Evolutionary conservation across 2,329 filamentous ascomycete species (phyloP).

Genomic region (Fusarium hainanense): DNA sequence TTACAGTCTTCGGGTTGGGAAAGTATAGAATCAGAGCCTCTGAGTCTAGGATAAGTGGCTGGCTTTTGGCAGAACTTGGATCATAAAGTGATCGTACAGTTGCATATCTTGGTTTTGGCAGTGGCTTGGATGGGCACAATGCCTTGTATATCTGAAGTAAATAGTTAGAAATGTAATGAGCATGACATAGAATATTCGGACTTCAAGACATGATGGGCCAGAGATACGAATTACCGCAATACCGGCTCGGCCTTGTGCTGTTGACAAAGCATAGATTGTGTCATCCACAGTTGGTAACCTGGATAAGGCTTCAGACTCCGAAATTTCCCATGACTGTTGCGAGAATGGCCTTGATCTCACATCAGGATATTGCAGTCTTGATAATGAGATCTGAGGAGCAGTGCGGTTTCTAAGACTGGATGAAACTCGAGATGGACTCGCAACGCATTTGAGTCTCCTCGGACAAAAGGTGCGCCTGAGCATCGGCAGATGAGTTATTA

Average conservation of each 20-base stretch:
- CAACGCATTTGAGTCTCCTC: constrained; percentile 33
- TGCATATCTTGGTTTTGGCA: constrained; percentile 67
- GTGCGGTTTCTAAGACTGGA: not conserved
- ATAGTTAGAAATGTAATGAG: constrained; percentile 5
- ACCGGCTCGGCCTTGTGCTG: constrained; percentile 84
- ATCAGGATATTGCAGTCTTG: not conserved
- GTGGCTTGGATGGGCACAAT: constrained; percentile 60
- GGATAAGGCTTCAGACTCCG: constrained; percentile 3
- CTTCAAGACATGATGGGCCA: constrained; percentile 77
- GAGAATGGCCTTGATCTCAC: constrained; percentile 16
- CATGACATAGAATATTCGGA: constrained; percentile 51
- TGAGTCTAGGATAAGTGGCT: constrained; percentile 75
- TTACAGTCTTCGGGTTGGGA: constrained; percentile 82
- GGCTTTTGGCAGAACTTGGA: constrained; percentile 44
- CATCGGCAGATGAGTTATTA: constrained; percentile 31
- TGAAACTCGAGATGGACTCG: constrained; percentile 11
- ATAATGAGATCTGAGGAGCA: not conserved
- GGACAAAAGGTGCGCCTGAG: constrained; percentile 39
- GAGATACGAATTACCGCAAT: constrained; percentile 93
- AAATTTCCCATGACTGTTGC: constrained; percentile 12
- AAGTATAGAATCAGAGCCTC: constrained; percentile 86
- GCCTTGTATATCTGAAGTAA: constrained; percentile 59
- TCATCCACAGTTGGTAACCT: constrained; percentile 50
- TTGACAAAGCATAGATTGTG: constrained; percentile 94
- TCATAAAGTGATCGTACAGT: constrained; percentile 79